Evolutionary conservation across 106 monocot genomes (phyloP), one percentile per base, ranked within the genome.

Genomic region (Vanilla planifolia): DNA sequence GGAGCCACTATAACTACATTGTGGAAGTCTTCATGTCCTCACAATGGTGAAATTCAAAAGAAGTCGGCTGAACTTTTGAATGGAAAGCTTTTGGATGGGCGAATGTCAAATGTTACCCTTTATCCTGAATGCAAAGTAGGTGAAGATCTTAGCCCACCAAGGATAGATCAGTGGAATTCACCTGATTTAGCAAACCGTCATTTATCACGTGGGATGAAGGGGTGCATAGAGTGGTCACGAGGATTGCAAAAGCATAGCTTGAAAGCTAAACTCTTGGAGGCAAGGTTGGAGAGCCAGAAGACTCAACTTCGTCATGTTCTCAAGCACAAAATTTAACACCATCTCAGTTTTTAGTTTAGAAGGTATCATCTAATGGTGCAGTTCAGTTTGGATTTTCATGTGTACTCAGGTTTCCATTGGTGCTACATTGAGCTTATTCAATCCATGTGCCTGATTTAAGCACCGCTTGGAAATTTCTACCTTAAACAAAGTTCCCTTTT

Each of bases 1-100:
- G 76, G 41, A 14, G 71, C 79, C 35, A 82, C 86, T 27, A 79
- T 89, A 65, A 48, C 82, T 16, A 72, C 79, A 51, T 74, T 96
- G 8, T 84, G 89, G 89, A 83, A 73, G 47, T 80, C 89, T 2
- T 76, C 89, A 3, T 44, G 68, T 22, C 55, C 63, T 21, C 63
- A 25, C 7, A 74, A 74, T 16, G 52, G 67, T 44, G 81, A 86
- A 25, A 73, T 66, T 44, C 40, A 67, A 66, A 82, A 72, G 52
- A 79, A 77, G 50, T 62, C 64, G 10, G 35, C 44, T 19, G 79
- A 81, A 68, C n/a, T 66, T 2, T 39, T 53, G 30, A 79, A 69
- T 41, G 76, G 74, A 40, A 74, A 68, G 68, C 33, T 75, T 4
- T 69, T 71, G 33, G 76, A 79, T 57, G 80, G 74, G 56, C 71